phyloP scores from a whole-genome alignment of 2,329 filamentous ascomycete genomes.

The Apiospora malaysiana region DNA sequence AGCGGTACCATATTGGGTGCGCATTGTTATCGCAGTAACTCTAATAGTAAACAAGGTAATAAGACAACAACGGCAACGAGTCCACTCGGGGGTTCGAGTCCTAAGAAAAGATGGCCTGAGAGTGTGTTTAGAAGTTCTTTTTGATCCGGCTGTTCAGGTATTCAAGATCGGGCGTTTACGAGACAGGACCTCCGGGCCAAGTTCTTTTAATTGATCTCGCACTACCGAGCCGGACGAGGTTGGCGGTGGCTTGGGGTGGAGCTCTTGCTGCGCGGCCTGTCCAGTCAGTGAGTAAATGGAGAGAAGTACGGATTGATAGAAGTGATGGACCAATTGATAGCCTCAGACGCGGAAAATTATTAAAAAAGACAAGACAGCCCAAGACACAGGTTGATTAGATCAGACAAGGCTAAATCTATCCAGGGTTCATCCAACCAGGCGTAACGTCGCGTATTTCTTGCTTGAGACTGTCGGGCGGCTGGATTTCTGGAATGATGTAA shows the following conservation, averaged over 20 bases:
- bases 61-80: background rate
- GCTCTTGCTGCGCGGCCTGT: background rate
- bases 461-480: background rate
- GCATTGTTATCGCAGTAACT: constrained; percentile 15
- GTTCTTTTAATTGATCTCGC: background rate
- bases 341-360: background rate
- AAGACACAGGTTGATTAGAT: background rate
- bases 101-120: background rate
- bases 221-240: constrained; percentile 15
- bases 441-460: background rate
- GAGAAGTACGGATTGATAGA: background rate
- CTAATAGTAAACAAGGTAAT: background rate
- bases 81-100: background rate
- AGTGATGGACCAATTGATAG: background rate
- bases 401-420: background rate
- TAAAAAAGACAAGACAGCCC: background rate
- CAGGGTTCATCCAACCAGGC: background rate
- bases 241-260: constrained; percentile 13
- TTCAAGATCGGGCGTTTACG: constrained; percentile 6
- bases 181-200: background rate
- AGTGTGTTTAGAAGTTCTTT: background rate
- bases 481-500: constrained; percentile 12
- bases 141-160: background rate
- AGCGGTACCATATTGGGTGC: background rate
- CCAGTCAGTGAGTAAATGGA: background rate